phyloP scores from a whole-genome alignment of 2,329 filamentous ascomycete species.

The Sarocladium kiliense region DNA sequence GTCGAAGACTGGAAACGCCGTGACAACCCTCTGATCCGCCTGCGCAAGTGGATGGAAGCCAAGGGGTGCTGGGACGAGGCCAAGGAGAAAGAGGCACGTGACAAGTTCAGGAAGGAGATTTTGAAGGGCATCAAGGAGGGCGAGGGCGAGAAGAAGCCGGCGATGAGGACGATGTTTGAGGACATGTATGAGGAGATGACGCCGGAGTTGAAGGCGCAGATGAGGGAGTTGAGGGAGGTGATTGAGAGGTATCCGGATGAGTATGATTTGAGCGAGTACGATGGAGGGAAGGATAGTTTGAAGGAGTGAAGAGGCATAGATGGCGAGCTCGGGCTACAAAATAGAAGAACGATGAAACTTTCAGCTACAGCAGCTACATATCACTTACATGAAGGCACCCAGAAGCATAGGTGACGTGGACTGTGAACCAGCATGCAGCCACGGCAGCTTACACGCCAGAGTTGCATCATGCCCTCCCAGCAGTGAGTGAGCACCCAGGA shows the following conservation, averaged over 20 bases:
- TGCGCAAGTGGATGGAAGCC: constrained; percentile 87
- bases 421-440: too few relatives aligned
- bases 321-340: background rate
- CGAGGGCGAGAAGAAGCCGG: constrained; percentile 75
- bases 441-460: too few relatives aligned
- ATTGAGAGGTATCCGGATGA: constrained; percentile 84
- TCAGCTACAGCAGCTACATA: too few relatives aligned
- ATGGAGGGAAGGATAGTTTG: constrained; percentile 66
- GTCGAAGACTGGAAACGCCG: constrained; percentile 93
- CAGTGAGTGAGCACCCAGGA: too few relatives aligned
- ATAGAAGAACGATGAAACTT: background rate
- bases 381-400: too few relatives aligned
- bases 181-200: constrained; percentile 89
- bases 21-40: constrained; percentile 80
- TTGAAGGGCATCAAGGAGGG: constrained; percentile 79
- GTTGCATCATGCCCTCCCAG: too few relatives aligned
- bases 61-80: constrained; percentile 79
- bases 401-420: too few relatives aligned
- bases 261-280: constrained; percentile 76
- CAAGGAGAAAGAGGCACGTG: constrained; percentile 68
- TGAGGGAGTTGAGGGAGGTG: constrained; percentile 63
- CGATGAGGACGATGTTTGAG: constrained; percentile 69
- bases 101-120: constrained; percentile 65
- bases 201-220: constrained; percentile 71
- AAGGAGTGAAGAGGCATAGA: constrained; percentile 22